A percentile compares a stretch with the other conserved stretches of the same genome.
phyloP scores from a whole-genome alignment of 768 basidiomycete genomes.

The Agaricus blazei region DNA sequence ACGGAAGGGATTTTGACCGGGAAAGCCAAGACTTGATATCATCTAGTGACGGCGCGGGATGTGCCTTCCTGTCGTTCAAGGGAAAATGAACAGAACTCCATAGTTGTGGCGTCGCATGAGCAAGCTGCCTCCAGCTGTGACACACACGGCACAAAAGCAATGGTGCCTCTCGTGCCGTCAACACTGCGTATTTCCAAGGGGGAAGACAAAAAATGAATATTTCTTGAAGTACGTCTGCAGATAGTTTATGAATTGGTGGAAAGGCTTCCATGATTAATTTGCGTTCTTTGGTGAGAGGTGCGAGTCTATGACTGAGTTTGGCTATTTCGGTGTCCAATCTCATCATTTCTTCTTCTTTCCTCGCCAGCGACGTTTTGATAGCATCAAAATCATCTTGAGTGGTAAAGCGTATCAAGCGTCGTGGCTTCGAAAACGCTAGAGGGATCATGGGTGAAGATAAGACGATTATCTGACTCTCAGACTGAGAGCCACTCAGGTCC shows the following conservation, averaged over 20 bases:
- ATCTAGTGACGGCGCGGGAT: neutral
- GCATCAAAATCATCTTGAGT: too few species aligned
- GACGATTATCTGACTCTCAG: too few species aligned
- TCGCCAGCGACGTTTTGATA: too few species aligned
- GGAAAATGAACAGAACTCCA: constrained; percentile 15
- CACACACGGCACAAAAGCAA: constrained; percentile 15
- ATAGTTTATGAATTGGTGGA: constrained; percentile 13
- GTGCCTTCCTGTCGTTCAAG: neutral
- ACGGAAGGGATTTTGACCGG: neutral
- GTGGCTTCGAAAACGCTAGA: too few species aligned
- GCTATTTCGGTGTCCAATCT: neutral
- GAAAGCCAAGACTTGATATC: constrained; percentile 1
- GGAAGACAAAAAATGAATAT: constrained; percentile 18
- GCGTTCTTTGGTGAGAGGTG: neutral
- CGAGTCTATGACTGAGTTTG: neutral
- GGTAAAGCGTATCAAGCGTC: too few species aligned
- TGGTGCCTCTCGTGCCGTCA: constrained; percentile 11
- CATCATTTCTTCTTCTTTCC: too few species aligned
- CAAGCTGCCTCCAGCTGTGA: constrained; percentile 14
- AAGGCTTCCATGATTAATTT: neutral
- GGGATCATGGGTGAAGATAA: too few species aligned
- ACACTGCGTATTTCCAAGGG: constrained; percentile 3
- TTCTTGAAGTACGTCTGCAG: constrained; percentile 16
- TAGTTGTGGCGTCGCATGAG: constrained; percentile 11
- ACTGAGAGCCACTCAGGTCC: too few species aligned